Evolutionary conservation across 768 basidiomycete genomes (phyloP), one percentile per base, ranked within the genome.

Genomic region (Kwoniella botswanensis): DNA sequence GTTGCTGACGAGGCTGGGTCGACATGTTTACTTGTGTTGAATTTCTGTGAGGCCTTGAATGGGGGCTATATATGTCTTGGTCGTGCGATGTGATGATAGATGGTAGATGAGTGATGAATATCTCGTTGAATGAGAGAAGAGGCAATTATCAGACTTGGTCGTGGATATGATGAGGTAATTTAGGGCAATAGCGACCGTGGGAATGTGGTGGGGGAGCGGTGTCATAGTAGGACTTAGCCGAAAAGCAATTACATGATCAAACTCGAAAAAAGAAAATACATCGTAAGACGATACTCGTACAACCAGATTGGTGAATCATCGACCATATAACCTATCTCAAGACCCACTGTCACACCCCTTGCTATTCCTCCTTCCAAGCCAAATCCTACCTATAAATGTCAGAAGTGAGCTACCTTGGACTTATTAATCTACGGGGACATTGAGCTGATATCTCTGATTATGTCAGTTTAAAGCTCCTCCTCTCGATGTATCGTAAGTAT

Each of bases 401-500:
- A 61, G 59, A 42, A 22, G 59, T 61, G 18, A 61, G 59, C n/a
- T 21, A 43, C 11, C 12, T 26, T 35, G 15, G 2, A 12, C 21
- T 55, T n/a, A 2, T 2, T n/a, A 7, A n/a, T n/a, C 12, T 55
- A 4, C 13, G 2, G 18, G 2, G 18, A 50, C 5, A 11, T 11
- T 18, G 13, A 50, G 46, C 46, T 50, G 4, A 50, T 4, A 50
- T 18, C 5, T 18, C 18, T 18, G 13, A 50, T 50, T 13, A 4
- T 13, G 18, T 50, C 46, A 65, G 70, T 67, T 65, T 24, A 53
- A 22, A 67, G 70, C 70, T 42, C 63, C 63, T 50, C 63, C 64
- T 60, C 73, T 76, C 46, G 73, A 71, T 22, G 67, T 76, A 44
- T 70, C 70, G 75, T 76, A 35, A 53, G 76, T 67, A 42, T 1